A percentile compares a stretch with the other conserved stretches of the same genome.
Conservation (phyloP, 1,139 yeast species). For the Suhomyces chickasaworum region DNA sequence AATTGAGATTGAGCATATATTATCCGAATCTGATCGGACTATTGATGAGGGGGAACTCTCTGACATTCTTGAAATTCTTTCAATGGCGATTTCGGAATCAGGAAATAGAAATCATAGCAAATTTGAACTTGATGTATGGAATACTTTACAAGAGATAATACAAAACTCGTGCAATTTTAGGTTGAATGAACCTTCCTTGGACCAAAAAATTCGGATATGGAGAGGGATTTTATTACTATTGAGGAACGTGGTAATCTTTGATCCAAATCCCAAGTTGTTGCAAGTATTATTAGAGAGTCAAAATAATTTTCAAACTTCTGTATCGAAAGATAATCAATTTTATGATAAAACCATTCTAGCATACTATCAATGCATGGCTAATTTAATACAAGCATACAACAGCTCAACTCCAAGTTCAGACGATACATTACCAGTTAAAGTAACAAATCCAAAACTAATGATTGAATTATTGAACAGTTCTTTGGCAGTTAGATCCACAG, state of each 20-base stretch:
- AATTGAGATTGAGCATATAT: background rate
- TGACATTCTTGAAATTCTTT: background rate
- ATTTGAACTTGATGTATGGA: background rate
- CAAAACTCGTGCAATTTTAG: background rate
- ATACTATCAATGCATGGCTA: constrained; percentile 18
- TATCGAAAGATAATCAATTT: constrained; percentile 7
- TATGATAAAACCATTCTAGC: constrained; percentile 14
- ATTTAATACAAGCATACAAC: constrained; percentile 4
- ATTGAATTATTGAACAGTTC: background rate
- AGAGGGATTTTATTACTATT: background rate
- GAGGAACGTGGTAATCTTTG: constrained; percentile 6
- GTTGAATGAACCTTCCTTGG: background rate
- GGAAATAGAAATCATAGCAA: background rate
- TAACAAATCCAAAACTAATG: background rate
- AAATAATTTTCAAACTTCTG: constrained; percentile 1
- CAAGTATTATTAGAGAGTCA: constrained; percentile 1
- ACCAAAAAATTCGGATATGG: background rate
- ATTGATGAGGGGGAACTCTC: background rate
- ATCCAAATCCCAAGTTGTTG: background rate
- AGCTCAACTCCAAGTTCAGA: background rate
- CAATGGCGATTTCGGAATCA: background rate
- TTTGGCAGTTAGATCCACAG: background rate
- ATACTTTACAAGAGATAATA: background rate
- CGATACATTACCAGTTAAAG: background rate
- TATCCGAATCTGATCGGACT: background rate